Conservation (phyloP, 2,329 filamentous ascomycete genomes). For the Colletotrichum zoysiae region DNA sequence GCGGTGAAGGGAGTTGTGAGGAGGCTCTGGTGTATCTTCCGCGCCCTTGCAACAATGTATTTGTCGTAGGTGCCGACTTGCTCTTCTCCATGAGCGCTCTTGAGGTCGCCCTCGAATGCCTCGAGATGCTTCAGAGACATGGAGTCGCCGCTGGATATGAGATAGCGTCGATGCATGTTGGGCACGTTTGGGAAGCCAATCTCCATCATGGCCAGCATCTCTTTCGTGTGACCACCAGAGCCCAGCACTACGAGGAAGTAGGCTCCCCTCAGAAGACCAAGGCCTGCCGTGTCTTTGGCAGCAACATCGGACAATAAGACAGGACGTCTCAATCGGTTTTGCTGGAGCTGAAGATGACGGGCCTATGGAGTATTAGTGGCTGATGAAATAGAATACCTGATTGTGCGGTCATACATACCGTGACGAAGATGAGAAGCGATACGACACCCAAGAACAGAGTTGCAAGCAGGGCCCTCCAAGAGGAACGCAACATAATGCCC, state of each 20-base stretch:
- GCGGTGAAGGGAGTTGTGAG: conserved; percentile 78
- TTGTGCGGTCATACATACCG: conserved; percentile 43
- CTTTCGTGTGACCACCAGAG: conserved; percentile 92
- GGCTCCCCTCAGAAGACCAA: conserved; percentile 46
- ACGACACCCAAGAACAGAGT: conserved; percentile 11
- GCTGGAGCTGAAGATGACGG: conserved; percentile 31
- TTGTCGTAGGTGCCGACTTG: conserved; percentile 69
- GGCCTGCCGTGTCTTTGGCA: conserved; percentile 38
- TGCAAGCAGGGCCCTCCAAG: conserved; percentile 26
- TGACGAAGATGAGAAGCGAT: conserved; percentile 47
- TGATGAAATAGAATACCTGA: neutral
- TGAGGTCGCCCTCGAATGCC: conserved; percentile 55
- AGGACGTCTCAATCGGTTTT: conserved; percentile 19
- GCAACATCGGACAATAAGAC: conserved; percentile 23
- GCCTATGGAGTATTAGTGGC: conserved; percentile 8
- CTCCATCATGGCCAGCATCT: conserved; percentile 89
- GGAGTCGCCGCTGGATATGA: conserved; percentile 84
- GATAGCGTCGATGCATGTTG: conserved; percentile 80
- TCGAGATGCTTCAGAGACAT: conserved; percentile 78
- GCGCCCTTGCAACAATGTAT: conserved; percentile 79
- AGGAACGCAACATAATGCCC: conserved; percentile 25
- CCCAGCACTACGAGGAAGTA: conserved; percentile 87
- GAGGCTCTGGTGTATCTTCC: conserved; percentile 85
- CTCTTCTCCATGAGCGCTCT: conserved; percentile 43
- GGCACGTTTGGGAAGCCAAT: conserved; percentile 64